Conservation (phyloP, 2,329 filamentous ascomycete genomes). For the Hypoxylon sp. region DNA sequence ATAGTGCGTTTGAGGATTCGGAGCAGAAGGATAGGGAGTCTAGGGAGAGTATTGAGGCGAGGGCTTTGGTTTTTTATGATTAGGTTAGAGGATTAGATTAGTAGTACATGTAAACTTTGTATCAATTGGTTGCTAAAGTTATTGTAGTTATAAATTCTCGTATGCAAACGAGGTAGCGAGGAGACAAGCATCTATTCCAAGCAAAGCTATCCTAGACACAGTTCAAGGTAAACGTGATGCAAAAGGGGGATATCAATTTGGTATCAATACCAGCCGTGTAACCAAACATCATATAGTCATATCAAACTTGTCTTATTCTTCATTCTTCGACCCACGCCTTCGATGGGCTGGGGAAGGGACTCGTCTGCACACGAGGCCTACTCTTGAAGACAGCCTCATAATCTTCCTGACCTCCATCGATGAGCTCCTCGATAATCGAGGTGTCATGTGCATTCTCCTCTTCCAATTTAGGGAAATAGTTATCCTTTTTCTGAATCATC, state of each 20-base stretch:
- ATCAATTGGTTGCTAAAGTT: not conserved
- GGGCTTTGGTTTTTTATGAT: slow-evolving; percentile 65
- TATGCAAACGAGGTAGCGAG: not conserved
- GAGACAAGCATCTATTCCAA: not conserved
- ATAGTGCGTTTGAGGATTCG: slow-evolving; percentile 66
- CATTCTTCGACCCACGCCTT: slow-evolving; percentile 46
- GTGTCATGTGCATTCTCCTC: slow-evolving; percentile 57
- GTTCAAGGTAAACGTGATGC: not conserved
- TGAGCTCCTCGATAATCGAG: slow-evolving; percentile 69
- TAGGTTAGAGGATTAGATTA: slow-evolving; percentile 29
- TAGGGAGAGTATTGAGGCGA: slow-evolving; percentile 69
- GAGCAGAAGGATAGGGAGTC: slow-evolving; percentile 57
- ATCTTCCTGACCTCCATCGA: slow-evolving; percentile 69
- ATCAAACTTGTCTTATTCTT: slow-evolving; percentile 10
- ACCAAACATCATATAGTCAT: slow-evolving; percentile 7
- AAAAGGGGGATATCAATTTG: slow-evolving; percentile 32
- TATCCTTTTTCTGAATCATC: slow-evolving; percentile 57
- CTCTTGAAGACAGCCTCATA: slow-evolving; percentile 86
- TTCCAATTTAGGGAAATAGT: slow-evolving; percentile 62
- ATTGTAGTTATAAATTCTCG: not conserved
- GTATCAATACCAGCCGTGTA: slow-evolving; percentile 28
- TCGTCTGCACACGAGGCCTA: slow-evolving; percentile 82
- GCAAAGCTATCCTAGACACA: not conserved
- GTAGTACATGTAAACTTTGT: not conserved
- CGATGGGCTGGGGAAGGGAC: slow-evolving; percentile 71